A percentile compares a stretch with the other conserved stretches of the same genome.
Conservation (phyloP, 2,329 filamentous ascomycete species). For the Metarhizium sp. region DNA sequence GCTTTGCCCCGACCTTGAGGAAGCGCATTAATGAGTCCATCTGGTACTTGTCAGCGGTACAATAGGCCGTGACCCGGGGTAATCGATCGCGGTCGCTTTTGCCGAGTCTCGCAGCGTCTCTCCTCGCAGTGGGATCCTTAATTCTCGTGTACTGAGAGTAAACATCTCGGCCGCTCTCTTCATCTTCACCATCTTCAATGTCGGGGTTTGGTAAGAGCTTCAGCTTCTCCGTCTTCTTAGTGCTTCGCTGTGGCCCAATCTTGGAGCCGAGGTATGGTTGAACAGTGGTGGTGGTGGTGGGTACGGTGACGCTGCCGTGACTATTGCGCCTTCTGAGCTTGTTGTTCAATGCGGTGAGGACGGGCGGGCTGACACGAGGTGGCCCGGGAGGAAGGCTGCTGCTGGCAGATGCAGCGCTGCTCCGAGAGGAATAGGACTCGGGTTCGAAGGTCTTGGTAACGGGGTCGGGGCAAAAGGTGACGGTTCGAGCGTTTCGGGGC, state of each 20-base stretch:
- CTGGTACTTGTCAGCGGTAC: conserved; percentile 84
- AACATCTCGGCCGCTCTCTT: conserved; percentile 88
- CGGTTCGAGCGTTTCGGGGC: conserved; percentile 47
- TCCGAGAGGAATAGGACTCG: conserved; percentile 23
- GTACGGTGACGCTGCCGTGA: conserved; percentile 41
- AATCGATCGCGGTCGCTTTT: conserved; percentile 85
- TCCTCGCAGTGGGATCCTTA: conserved; percentile 86
- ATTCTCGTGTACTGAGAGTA: conserved; percentile 97
- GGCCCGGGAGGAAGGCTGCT: conserved; percentile 18
- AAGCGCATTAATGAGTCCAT: conserved; percentile 86
- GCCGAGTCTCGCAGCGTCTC: conserved; percentile 84
- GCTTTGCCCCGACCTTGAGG: conserved; percentile 71
- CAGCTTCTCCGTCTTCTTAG: conserved; percentile 91
- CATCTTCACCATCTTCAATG: conserved; percentile 66
- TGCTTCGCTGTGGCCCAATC: conserved; percentile 89
- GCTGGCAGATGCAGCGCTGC: conserved; percentile 12
- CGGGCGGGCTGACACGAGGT: conserved; percentile 36
- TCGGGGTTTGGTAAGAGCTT: conserved; percentile 94
- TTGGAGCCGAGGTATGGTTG: conserved; percentile 44
- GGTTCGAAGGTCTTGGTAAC: conserved; percentile 52
- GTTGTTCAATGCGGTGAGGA: conserved; percentile 75
- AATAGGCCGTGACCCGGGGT: conserved; percentile 92
- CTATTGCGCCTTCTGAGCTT: conserved; percentile 82
- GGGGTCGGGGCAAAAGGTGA: conserved; percentile 69
- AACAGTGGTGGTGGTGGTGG: conserved; percentile 18